Evolutionary conservation across 2,329 filamentous ascomycete genomes (phyloP), one percentile per base, ranked within the genome.

Genomic region (Fusarium sp.): DNA sequence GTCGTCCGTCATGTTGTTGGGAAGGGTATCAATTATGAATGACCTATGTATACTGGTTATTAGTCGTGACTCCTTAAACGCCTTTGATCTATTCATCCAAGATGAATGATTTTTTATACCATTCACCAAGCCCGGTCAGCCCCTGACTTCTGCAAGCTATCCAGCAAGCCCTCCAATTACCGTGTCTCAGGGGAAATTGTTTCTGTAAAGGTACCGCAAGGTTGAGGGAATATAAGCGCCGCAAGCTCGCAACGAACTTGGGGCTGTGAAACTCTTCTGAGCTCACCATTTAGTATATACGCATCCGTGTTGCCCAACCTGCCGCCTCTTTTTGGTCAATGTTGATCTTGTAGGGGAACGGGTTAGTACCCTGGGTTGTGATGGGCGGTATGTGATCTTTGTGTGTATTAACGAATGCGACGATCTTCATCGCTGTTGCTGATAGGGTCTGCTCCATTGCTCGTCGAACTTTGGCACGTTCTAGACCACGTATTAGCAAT

Each of bases 321-420:
- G 82, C 92, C 26, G 82, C 91, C 68, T 91, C 88, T 79, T 94
- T 94, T 65, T 94, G 94, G 80, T 97, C 96, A 67, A 98, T 90
- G 70, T 92, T 89, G 80, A 98, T 97, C 82, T 95, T 93, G 83
- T 97, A 98, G 2, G 96, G 96, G 80, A 98, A 99, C 0, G 96
- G 96, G 81, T 98, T 98, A 54, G 93, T 94, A 80, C 92, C 95
- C 28, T 95, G 96, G 14, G 95, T 97, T 74, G 95, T 98, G 78
- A 98, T 98, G 57, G 96, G 96, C 3, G 96, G 96, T 75, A 99
- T 98, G 82, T 98, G 96, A 79, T 97, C 94, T 82, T 97, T 97
- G 83, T 98, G 93, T 58, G 90, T 86, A 83, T 97, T 97, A 78
- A 94, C 95, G 61, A 94, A 93, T 71, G 91, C 92, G 76, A 98